Conservation (phyloP, 1,139 yeast genomes). For the Saccharomycopsis hybrid region DNA sequence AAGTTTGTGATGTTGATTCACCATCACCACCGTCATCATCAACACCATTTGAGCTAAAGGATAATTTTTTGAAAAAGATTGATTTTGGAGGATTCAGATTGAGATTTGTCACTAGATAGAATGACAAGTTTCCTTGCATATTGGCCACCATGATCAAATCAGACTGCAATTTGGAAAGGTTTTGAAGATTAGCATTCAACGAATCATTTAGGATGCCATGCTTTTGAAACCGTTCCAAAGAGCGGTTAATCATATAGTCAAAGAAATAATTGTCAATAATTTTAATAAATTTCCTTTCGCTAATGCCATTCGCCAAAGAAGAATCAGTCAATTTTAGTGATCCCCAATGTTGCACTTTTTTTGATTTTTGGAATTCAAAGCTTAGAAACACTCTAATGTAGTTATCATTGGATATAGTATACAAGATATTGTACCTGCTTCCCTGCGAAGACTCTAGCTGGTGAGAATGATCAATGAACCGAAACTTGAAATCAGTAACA, state of each 20-base stretch:
- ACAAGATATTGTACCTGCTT: constrained; percentile 40
- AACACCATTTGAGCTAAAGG: too few relatives aligned
- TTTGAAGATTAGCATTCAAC: constrained; percentile 22
- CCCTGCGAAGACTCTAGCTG: too few relatives aligned
- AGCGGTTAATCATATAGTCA: constrained; percentile 33
- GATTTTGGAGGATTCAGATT: constrained; percentile 42
- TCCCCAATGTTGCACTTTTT: constrained; percentile 57
- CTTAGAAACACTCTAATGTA: constrained; percentile 69
- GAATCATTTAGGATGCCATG: too few relatives aligned
- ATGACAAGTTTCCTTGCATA: constrained; percentile 37
- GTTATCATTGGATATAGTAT: constrained; percentile 52
- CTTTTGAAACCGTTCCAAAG: constrained; percentile 24
- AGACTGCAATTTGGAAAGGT: constrained; percentile 30
- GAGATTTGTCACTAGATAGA: constrained; percentile 48
- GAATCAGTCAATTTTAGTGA: constrained; percentile 38
- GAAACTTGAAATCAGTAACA: constrained; percentile 37
- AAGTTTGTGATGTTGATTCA: not conserved
- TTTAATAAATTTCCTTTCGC: constrained; percentile 36
- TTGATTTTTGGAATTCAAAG: constrained; percentile 52
- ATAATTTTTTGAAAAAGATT: constrained; percentile 27
- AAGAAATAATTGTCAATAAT: constrained; percentile 54
- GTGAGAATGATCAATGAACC: constrained; percentile 28
- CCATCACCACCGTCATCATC: too few relatives aligned
- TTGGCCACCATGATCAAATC: constrained; percentile 57
- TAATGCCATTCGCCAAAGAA: constrained; percentile 5